These are phyloP conservation scores for Torulaspora franciscae DNA, from an alignment of 805 yeast species.

Conservation along the genomic window DNA sequence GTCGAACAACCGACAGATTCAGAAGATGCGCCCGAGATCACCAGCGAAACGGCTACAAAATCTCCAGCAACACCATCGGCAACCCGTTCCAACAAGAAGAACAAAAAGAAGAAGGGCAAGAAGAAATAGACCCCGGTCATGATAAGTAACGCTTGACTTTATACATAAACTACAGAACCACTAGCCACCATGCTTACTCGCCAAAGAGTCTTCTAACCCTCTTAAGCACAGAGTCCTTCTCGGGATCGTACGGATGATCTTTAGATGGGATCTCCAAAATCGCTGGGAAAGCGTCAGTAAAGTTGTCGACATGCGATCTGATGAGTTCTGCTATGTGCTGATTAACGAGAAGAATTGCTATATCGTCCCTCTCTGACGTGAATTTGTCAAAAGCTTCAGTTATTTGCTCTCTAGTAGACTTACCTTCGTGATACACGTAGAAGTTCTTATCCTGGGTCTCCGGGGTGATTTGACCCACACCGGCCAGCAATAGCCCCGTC, in stretches of 20 bases:
- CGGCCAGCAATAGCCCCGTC: conserved; percentile 92
- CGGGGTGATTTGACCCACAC: conserved; percentile 74
- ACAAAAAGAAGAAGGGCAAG: conserved; percentile 34
- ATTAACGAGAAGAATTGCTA: conserved; percentile 87
- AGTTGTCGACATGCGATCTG: conserved; percentile 74
- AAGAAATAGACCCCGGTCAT: conserved; percentile 26
- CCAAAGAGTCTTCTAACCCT: conserved; percentile 95
- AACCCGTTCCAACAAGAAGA: conserved; percentile 6
- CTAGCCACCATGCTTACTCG: conserved; percentile 44
- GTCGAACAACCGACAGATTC: conserved; percentile 11
- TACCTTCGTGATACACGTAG: conserved; percentile 67
- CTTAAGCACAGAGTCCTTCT: conserved; percentile 90
- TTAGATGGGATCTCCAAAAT: conserved; percentile 94
- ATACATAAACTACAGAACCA: conserved; percentile 3
- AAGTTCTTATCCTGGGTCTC: conserved; percentile 65
- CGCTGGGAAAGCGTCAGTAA: conserved; percentile 91
- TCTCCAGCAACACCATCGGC: not conserved
- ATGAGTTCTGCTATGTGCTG: conserved; percentile 93
- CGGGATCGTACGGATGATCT: conserved; percentile 98
- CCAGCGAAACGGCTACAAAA: not conserved
- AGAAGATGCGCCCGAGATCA: not conserved
- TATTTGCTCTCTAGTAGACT: conserved; percentile 71
- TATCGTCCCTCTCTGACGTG: conserved; percentile 73
- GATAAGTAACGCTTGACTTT: conserved; percentile 1
- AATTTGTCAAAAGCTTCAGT: conserved; percentile 69